These are phyloP conservation scores for Gymnopilus dilepis DNA, from an alignment of 768 basidiomycete genomes.

Conservation along the genomic window DNA sequence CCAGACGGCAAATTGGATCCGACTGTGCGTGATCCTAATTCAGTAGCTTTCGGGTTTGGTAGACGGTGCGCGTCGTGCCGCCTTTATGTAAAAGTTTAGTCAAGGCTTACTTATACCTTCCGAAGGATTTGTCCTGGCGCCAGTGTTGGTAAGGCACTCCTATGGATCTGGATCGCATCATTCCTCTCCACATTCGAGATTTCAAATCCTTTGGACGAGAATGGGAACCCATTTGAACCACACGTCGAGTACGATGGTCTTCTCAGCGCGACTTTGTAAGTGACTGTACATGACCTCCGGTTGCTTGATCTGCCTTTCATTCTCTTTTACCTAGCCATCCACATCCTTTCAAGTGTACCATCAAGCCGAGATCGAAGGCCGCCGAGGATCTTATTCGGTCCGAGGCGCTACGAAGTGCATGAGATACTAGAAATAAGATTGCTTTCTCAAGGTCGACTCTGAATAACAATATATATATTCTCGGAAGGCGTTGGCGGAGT, in stretches of 20 bases:
- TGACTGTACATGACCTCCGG: no score
- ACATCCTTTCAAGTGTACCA: constrained; percentile 29
- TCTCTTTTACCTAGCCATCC: constrained; percentile 20
- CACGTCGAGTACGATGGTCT: constrained; percentile 13
- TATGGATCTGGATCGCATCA: background rate
- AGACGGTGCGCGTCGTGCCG: constrained; percentile 31
- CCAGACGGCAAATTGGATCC: constrained; percentile 37
- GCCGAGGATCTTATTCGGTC: background rate
- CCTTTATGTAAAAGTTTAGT: no score
- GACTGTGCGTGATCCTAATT: constrained; percentile 38
- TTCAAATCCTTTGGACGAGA: background rate
- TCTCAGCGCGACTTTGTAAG: constrained; percentile 12
- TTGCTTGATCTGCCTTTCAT: background rate
- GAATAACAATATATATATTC: no score
- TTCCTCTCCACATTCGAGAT: background rate
- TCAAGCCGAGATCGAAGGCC: constrained; percentile 26
- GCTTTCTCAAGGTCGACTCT: no score
- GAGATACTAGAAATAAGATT: no score
- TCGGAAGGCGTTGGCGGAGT: no score
- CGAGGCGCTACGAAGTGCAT: no score
- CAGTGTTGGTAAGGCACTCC: constrained; percentile 24
- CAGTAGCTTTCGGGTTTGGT: constrained; percentile 41
- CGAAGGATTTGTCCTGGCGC: constrained; percentile 39
- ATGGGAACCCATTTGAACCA: constrained; percentile 17
- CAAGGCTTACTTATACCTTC: background rate